phyloP scores from a whole-genome alignment of 2,329 filamentous ascomycete species.

The Aspergillus luchuensis region DNA sequence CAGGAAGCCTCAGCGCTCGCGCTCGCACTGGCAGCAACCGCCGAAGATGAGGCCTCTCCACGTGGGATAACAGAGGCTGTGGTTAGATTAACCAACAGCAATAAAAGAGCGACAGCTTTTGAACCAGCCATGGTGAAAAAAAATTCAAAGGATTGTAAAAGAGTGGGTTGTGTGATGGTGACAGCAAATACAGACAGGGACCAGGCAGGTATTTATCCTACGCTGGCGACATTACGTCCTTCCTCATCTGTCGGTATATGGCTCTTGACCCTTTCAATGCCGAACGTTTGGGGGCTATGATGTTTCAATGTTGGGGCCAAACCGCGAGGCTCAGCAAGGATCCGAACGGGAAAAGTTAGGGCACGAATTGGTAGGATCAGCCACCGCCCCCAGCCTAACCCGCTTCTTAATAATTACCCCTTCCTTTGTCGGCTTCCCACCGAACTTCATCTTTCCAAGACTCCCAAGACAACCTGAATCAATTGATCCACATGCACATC shows the following conservation, averaged over 20 bases:
- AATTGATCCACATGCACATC: background rate
- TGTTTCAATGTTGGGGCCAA: conserved; percentile 1
- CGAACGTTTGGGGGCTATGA: background rate
- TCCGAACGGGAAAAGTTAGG: background rate
- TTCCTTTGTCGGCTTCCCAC: background rate
- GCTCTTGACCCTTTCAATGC: background rate
- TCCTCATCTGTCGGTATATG: background rate
- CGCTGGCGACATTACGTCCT: background rate
- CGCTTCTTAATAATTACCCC: background rate
- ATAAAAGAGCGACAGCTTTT: conserved; percentile 1
- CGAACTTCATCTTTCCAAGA: background rate
- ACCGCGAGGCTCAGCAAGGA: background rate
- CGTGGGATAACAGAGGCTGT: conserved; percentile 2
- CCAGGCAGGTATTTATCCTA: background rate
- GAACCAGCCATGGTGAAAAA: background rate
- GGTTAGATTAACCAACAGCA: background rate
- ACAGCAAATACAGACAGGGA: background rate
- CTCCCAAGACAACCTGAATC: no score
- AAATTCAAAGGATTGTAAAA: no score
- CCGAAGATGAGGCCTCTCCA: background rate
- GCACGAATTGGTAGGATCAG: background rate
- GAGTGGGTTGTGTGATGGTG: background rate
- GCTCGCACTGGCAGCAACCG: background rate
- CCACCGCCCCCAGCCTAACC: background rate
- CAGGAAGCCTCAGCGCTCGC: background rate